Percentiles rank a stretch among this genome's conserved stretches.
Conservation (phyloP, 2,329 filamentous ascomycete species). For the Microascus cirrosus region DNA sequence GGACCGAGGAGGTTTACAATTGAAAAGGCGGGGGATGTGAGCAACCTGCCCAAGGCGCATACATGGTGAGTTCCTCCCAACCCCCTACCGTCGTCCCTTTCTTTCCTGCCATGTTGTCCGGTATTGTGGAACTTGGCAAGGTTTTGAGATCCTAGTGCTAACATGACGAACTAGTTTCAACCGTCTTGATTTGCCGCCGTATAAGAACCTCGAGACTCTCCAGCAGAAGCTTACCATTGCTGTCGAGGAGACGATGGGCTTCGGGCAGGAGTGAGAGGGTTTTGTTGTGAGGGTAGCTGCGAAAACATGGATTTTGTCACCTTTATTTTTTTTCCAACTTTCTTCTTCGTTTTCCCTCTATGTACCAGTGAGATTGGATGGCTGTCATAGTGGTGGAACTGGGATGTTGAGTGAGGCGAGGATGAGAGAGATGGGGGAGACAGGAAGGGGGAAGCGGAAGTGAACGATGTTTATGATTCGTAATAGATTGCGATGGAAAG, state of each 20-base stretch:
- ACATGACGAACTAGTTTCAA: constrained; percentile 63
- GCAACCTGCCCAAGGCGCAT: constrained; percentile 89
- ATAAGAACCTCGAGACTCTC: constrained; percentile 77
- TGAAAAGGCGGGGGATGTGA: constrained; percentile 88
- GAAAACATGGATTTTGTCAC: not conserved
- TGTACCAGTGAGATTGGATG: constrained; percentile 1
- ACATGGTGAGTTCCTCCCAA: constrained; percentile 63
- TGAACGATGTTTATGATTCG: not conserved
- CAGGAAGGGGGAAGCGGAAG: not conserved
- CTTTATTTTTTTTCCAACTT: not conserved
- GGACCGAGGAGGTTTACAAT: constrained; percentile 94
- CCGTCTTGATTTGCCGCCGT: constrained; percentile 85
- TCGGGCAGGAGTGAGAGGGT: constrained; percentile 75
- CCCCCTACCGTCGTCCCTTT: not conserved
- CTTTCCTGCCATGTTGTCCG: not conserved
- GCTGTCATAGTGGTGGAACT: not conserved
- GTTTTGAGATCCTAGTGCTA: constrained; percentile 9
- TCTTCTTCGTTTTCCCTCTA: constrained; percentile 5
- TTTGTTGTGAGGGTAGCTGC: not conserved
- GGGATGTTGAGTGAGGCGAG: not conserved
- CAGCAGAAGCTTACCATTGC: constrained; percentile 90
- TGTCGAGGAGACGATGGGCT: constrained; percentile 97
- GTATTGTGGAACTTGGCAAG: not conserved
- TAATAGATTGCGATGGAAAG: not conserved
- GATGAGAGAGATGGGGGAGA: not conserved